Percentiles rank a stretch among this genome's conserved stretches.
These are phyloP conservation scores for Aureobasidium mangrovei DNA, from an alignment of 2,329 filamentous ascomycete genomes.

Conservation along the genomic window DNA sequence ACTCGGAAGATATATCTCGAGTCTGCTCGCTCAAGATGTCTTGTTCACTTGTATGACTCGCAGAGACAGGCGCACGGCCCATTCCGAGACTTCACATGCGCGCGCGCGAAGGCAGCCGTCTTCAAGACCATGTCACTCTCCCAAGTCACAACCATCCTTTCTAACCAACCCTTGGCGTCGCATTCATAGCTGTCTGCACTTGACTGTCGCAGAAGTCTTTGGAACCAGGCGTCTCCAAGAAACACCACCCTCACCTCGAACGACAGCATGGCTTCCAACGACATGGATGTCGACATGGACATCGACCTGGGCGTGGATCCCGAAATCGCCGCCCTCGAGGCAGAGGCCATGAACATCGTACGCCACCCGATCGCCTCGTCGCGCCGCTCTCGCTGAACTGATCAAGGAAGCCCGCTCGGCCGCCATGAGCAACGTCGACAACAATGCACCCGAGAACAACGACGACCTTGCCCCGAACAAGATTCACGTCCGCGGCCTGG, in stretches of 20 bases:
- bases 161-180: neutral
- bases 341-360: conserved; percentile 20
- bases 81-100: conserved; percentile 8
- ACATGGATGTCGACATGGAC: conserved; percentile 28
- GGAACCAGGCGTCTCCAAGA: neutral
- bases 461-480: conserved; percentile 47
- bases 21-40: too few species aligned
- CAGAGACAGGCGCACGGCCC: neutral
- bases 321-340: conserved; percentile 26
- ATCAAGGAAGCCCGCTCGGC: conserved; percentile 16
- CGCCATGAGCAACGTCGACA: neutral
- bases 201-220: conserved; percentile 6
- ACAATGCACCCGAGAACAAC: conserved; percentile 29
- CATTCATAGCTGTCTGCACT: neutral
- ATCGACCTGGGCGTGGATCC: conserved; percentile 23
- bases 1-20: too few species aligned
- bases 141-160: neutral
- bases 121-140: neutral
- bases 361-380: neutral
- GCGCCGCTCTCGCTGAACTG: conserved; percentile 14
- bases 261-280: conserved; percentile 21
- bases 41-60: neutral
- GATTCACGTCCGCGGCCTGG: conserved; percentile 75
- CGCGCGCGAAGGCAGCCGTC: neutral
- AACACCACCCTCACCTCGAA: neutral